Base-by-base conservation (phyloP, 2,329 filamentous ascomycete species). In the Paracoccidioides brasiliensis region DNA sequence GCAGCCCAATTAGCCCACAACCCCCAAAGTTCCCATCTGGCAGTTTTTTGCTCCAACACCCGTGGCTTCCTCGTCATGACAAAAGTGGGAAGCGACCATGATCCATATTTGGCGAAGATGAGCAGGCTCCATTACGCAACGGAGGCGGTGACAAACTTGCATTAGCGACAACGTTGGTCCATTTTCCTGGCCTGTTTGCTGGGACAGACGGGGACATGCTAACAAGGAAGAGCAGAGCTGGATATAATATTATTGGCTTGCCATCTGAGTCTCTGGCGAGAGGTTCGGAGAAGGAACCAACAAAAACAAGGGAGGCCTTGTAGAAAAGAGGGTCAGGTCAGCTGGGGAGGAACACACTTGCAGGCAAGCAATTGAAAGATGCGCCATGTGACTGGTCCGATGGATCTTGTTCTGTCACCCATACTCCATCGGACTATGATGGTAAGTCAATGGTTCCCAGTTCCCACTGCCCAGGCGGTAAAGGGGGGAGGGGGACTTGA, bases 371-470 rank as follows among this genome's bases (percentile, higher is more conserved):
- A 22, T 8, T 8, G 15, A 7, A 4, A 38, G 10, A 40, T 30
- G n/a, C 30, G 33, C 32, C 51, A 51, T 56, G 55, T 56, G 55
- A 56, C 55, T 56, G 55, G 51, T 30, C 37, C 32, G 37, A 49
- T 12, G 35, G 48, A 28, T 35, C 48, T 41, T 51, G 48, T 51
- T 40, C 48, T 41, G 35, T 41, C 15, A 51, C 48, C 48, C 32
- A 45, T 22, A 45, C 43, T 45, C 43, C 43, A 45, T 43, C n/a
- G 32, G 32, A 30, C 51, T 41, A 43, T 28, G 5, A 37, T 33
- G n/a, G 7, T 6, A 33, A 4, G 48, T 37, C n/a, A 9, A 50
- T n/a, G 30, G 22, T 5, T 2, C 48, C 33, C 22, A 33, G n/a
- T 35, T 28, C 43, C 28, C 8, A n/a, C 10, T 37, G 41, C 38